Evolutionary conservation across 1,284 basidiomycete genomes (phyloP).

Genomic region (Athelia sp.): DNA sequence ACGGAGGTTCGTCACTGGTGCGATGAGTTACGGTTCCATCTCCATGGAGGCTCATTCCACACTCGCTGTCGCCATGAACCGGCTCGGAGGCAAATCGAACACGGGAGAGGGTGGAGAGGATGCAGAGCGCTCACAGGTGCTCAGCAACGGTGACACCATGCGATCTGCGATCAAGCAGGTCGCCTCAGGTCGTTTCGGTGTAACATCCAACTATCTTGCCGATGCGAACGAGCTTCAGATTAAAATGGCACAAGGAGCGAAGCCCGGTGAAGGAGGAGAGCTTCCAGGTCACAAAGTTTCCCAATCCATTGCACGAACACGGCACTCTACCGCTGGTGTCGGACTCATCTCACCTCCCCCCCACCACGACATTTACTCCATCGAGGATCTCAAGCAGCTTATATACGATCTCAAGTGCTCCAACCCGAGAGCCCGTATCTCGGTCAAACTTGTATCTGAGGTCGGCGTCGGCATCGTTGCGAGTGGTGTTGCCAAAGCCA

Average conservation of each 20-base stretch:
- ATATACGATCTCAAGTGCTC: conserved; percentile 96
- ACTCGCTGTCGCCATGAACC: conserved; percentile 94
- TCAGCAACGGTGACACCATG: conserved; percentile 84
- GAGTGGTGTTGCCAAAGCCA: conserved; percentile 94
- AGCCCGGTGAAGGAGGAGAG: conserved; percentile 95
- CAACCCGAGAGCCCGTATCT: conserved; percentile 88
- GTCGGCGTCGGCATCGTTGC: conserved; percentile 97
- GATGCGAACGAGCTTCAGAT: conserved; percentile 96
- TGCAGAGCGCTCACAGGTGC: conserved; percentile 78
- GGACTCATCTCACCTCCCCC: conserved; percentile 95
- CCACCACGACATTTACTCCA: conserved; percentile 97
- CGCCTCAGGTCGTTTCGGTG: conserved; percentile 94
- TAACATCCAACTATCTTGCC: conserved; percentile 93
- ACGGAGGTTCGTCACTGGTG: conserved; percentile 88
- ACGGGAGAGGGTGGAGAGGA: conserved; percentile 97
- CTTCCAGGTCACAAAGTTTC: conserved; percentile 96
- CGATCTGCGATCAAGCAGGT: conserved; percentile 96
- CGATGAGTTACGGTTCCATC: conserved; percentile 96
- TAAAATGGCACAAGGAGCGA: conserved; percentile 98
- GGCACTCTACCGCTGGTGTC: conserved; percentile 94
- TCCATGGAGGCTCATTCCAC: conserved; percentile 97
- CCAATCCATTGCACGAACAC: conserved; percentile 86
- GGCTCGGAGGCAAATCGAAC: conserved; percentile 94
- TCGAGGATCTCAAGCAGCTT: conserved; percentile 94
- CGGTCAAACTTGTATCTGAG: conserved; percentile 95